Percentiles rank a stretch among this genome's conserved stretches.
These are phyloP conservation scores for Cyclanthera cordifolia DNA, from an alignment of 306 rosid species.

Conservation along the genomic window DNA sequence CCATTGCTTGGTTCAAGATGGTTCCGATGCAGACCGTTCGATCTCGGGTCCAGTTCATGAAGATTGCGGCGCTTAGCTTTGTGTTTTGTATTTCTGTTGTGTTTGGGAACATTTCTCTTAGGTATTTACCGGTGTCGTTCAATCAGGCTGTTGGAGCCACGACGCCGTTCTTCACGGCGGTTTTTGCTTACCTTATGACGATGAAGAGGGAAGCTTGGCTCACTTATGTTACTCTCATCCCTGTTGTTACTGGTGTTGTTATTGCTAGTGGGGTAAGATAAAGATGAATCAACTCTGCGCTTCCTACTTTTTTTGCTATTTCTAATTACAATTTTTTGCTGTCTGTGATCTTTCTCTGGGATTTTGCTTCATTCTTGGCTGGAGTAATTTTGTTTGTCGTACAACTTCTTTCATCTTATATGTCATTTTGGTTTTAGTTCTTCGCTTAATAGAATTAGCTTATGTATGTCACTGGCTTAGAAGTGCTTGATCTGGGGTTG, in stretches of 20 bases:
- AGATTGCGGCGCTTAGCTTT: constrained; percentile 76
- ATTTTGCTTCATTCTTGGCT: not conserved
- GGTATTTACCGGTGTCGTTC: constrained; percentile 83
- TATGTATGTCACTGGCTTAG: too few relatives aligned
- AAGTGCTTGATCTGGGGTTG: not conserved
- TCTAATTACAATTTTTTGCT: not conserved
- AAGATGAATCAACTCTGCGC: constrained; percentile 12
- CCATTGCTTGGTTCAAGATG: constrained; percentile 90
- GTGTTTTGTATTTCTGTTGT: constrained; percentile 88
- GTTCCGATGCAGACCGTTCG: constrained; percentile 93
- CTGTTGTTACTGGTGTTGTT: constrained; percentile 88
- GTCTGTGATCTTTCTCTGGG: not conserved
- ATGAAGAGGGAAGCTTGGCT: constrained; percentile 91
- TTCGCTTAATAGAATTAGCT: not conserved
- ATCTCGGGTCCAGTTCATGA: constrained; percentile 72
- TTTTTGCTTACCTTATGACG: constrained; percentile 83
- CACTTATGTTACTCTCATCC: constrained; percentile 76
- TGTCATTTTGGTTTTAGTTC: not conserved
- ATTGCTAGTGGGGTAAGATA: constrained; percentile 88
- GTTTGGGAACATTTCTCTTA: constrained; percentile 78
- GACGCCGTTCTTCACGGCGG: constrained; percentile 91
- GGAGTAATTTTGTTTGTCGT: not conserved
- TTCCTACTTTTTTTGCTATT: not conserved
- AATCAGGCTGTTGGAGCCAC: constrained; percentile 97
- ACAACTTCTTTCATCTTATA: not conserved